A percentile compares a stretch with the other conserved stretches of the same genome.
phyloP scores from a whole-genome alignment of 495 filamentous ascomycete species.

The Lophium mytilinum region DNA sequence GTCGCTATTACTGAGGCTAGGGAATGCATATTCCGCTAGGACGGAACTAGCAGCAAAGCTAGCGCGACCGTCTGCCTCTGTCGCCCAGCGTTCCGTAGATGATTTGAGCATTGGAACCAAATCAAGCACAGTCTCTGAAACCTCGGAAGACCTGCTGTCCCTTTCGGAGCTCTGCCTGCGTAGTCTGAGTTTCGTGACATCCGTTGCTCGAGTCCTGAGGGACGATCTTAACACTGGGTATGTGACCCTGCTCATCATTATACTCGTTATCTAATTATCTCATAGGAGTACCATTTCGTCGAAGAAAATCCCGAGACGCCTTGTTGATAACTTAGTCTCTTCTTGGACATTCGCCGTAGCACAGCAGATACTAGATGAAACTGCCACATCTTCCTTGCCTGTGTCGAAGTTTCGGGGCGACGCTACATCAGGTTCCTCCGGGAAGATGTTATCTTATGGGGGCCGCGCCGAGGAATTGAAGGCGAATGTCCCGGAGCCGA shows the following conservation, averaged over 20 bases:
- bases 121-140: constrained; percentile 31
- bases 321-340: constrained; percentile 73
- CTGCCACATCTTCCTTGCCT: constrained; percentile 45
- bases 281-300: neutral
- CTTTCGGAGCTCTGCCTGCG: constrained; percentile 74
- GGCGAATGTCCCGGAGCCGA: constrained; percentile 41
- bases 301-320: constrained; percentile 3
- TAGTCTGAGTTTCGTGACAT: constrained; percentile 71
- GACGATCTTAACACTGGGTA: constrained; percentile 54
- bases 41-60: constrained; percentile 20
- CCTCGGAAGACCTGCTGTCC: constrained; percentile 64
- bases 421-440: constrained; percentile 13
- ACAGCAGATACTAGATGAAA: constrained; percentile 70
- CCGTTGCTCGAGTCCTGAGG: constrained; percentile 66
- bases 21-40: constrained; percentile 44
- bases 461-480: constrained; percentile 34
- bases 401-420: constrained; percentile 41
- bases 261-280: constrained; percentile 5
- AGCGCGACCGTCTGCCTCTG: constrained; percentile 7
- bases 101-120: constrained; percentile 14
- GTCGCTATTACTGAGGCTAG: constrained; percentile 71
- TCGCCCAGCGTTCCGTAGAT: constrained; percentile 13
- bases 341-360: constrained; percentile 78
- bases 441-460: constrained; percentile 44
- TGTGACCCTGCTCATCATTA: neutral